Evolutionary conservation across 768 basidiomycete species (phyloP).

Genomic region (Mycena polygramma): DNA sequence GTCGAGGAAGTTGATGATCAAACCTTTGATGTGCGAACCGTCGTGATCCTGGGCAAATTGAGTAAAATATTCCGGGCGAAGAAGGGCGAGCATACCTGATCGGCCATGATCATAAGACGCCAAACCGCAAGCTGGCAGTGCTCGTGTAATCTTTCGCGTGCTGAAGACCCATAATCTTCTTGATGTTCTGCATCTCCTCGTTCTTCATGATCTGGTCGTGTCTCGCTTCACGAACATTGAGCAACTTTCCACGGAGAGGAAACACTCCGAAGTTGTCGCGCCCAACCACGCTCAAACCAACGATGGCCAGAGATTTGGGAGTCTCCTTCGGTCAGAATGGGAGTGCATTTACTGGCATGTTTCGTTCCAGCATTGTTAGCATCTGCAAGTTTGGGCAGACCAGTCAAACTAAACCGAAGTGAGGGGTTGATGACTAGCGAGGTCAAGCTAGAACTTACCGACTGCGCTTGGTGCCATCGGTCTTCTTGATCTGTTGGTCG

Average conservation of each 20-base stretch:
- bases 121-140: constrained; percentile 83
- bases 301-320: constrained; percentile 97
- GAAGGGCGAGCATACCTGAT: constrained; percentile 77
- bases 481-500: constrained; percentile 96
- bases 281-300: constrained; percentile 94
- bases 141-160: constrained; percentile 91
- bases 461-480: constrained; percentile 91
- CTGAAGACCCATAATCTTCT: constrained; percentile 97
- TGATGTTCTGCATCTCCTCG: constrained; percentile 96
- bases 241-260: constrained; percentile 94
- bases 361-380: constrained; percentile 97
- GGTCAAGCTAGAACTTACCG: constrained; percentile 62
- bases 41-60: constrained; percentile 86
- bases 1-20: constrained; percentile 97
- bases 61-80: not conserved
- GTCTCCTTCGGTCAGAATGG: constrained; percentile 99
- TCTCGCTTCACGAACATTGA: constrained; percentile 97
- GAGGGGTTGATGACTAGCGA: not conserved
- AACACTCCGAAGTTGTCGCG: constrained; percentile 98
- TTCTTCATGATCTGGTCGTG: constrained; percentile 99
- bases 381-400: constrained; percentile 93
- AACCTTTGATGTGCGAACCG: constrained; percentile 99
- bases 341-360: constrained; percentile 85
- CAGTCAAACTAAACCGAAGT: constrained; percentile 73
- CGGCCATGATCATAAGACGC: constrained; percentile 99